Base-by-base conservation (phyloP, 2,329 filamentous ascomycete species). In the Fusarium sp. region DNA sequence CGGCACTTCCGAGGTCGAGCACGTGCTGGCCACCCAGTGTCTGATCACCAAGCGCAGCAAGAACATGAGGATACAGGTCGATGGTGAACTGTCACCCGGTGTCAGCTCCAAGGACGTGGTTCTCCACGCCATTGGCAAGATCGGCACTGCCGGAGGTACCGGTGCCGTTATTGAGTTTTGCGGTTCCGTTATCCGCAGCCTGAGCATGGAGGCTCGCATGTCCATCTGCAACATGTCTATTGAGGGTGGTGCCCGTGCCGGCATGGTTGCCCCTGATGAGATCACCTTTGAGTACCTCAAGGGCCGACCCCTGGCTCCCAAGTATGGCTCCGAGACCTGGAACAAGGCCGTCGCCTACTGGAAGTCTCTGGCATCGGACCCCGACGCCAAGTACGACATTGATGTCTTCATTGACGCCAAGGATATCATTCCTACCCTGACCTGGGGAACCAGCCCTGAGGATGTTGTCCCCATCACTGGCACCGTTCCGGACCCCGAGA, bases 151-250 rank as follows among this genome's bases (percentile, higher is more conserved):
- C 71, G 97, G 96, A 82, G 97, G 97, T 78, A 98, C 93, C 66
- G 95, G 96, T 71, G 92, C 93, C 63, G 97, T 98, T 75, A 98
- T 99, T 79, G 97, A 99, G 86, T 99, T 96, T 87, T 98, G 95
- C 81, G 97, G 97, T 69, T 98, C 95, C 61, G 94, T 97, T 71
- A 98, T 99, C 81, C 92, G 95, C 77, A 86, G 85, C 71, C 88
- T 98, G 78, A 97, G 94, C 84, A 98, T 99, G 90, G 97, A 98
- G 85, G 97, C 96, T 50, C 92, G 97, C 77, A 98, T 99, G 97
- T 98, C 95, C 73, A 97, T 99, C 82, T 98, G 97, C 88, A 99
- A 99, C 87, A 98, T 98, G 97, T 95, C 95, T 15, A 98, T 98
- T 78, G 97, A 99, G 87, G 97, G 89, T 77, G 97, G 97, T 84